Base-by-base conservation (phyloP, 805 yeast species). In the Tetrapisispora pingtungensis region DNA sequence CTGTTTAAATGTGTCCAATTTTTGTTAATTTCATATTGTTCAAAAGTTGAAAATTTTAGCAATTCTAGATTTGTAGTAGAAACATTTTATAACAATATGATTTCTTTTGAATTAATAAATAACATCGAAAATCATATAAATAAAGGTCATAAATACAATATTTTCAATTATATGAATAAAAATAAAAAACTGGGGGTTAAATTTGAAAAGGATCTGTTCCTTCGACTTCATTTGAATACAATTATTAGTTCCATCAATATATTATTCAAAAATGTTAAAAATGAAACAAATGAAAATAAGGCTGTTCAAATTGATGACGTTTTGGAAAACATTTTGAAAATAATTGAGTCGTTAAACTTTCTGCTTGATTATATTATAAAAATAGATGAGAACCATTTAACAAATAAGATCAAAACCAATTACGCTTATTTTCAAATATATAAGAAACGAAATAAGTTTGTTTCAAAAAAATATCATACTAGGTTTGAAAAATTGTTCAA, bases 1-100 rank as follows among this genome's bases (percentile, higher is more conserved):
- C 3, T 56, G 13, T 43, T 44, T 10, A 36, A 45, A 10, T 50
- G 55, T 28, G 49, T 56, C n/a, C 58, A 59, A 36, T 30, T 46
- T 7, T 22, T 57, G 8, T 17, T 57, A 14, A 34, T 52, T 1
- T 57, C 62, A 1, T 49, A 50, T 37, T 46, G 45, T 41, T 44
- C 40, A 26, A 46, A 43, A n/a, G 18, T 22, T 27, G 33, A 33
- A 19, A 32, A 34, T 19, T 20, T 27, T 19, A 13, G 13, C 22
- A 41, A 26, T 15, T 15, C 10, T 3, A 24, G 22, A 15, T 24
- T 40, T 17, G 20, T 24, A 1, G 15, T 33, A 7, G 40, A 37
- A 15, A 37, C 40, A 7, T 12, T 37, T 37, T 28, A 13, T 37
- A 24, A 37, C 14, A 37, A 37, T 8, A 28, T 18, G 6, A 7